Percentiles rank a stretch among this genome's conserved stretches.
phyloP scores from a whole-genome alignment of 257 asterid species.

The Craterostigma plantagineum region DNA sequence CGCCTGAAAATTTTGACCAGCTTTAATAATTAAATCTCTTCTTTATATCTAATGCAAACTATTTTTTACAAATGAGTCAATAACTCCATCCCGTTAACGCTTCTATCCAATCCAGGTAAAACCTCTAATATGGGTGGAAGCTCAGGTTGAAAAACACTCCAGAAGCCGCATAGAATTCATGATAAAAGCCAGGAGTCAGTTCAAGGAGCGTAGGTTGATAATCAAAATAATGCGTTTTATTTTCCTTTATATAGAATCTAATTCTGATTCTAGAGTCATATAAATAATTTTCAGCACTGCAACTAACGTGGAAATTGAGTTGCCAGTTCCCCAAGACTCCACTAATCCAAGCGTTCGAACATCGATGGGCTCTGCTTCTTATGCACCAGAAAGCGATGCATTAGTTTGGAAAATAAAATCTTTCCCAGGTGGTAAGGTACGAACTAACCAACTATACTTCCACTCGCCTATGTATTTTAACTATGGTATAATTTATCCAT shows the following conservation, averaged over 20 bases:
- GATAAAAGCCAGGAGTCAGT: conserved; percentile 42
- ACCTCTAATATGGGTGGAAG: conserved; percentile 46
- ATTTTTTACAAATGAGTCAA: no score
- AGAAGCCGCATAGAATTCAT: conserved; percentile 27
- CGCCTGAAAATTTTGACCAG: no score
- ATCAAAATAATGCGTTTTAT: neutral
- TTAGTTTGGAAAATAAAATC: conserved; percentile 30
- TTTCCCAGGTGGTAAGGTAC: conserved; percentile 29
- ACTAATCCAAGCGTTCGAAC: conserved; percentile 27
- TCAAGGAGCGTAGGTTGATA: conserved; percentile 57
- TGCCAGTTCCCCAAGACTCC: conserved; percentile 34
- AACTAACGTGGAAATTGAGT: conserved; percentile 33
- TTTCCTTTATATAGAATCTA: neutral
- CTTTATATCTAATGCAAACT: no score
- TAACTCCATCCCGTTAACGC: neutral
- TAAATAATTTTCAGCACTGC: conserved; percentile 37
- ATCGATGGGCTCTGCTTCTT: conserved; percentile 33
- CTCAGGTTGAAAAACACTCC: conserved; percentile 37
- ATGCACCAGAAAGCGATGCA: conserved; percentile 41
- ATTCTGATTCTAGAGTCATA: neutral
- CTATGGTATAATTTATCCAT: no score
- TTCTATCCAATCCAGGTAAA: conserved; percentile 29
- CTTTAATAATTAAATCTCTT: no score
- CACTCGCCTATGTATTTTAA: neutral
- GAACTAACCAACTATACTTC: neutral